phyloP scores from a whole-genome alignment of 2,329 filamentous ascomycete species.

The Endoconidiophora polonica region DNA sequence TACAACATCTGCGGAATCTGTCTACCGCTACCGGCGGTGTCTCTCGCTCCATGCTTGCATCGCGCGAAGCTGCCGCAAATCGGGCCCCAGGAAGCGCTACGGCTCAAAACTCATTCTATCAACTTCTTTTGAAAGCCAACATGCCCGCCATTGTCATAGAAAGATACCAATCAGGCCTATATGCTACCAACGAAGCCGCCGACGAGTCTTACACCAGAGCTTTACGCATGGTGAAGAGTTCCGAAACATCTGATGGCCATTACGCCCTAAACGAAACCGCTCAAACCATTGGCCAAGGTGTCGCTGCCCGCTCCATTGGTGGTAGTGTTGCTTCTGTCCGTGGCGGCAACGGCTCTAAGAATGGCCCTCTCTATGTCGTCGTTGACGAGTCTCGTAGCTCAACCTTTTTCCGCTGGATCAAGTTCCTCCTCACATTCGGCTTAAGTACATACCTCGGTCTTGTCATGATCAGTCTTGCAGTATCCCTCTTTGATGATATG shows the following conservation, averaged over 20 bases:
- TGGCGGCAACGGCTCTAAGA: slow-evolving; percentile 53
- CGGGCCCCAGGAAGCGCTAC: slow-evolving; percentile 76
- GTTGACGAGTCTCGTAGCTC: slow-evolving; percentile 77
- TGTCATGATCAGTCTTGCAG: slow-evolving; percentile 61
- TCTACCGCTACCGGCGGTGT: slow-evolving; percentile 28
- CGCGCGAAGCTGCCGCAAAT: slow-evolving; percentile 82
- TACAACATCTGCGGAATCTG: slow-evolving; percentile 11
- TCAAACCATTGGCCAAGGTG: slow-evolving; percentile 66
- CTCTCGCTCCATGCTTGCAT: slow-evolving; percentile 54
- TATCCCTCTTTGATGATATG: slow-evolving; percentile 47
- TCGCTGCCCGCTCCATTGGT: slow-evolving; percentile 54
- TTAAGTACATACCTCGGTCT: slow-evolving; percentile 66
- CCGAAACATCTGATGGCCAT: slow-evolving; percentile 12
- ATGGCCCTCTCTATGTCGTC: slow-evolving; percentile 82
- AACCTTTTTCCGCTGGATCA: slow-evolving; percentile 78
- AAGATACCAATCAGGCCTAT: slow-evolving; percentile 71
- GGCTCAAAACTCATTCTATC: slow-evolving; percentile 86
- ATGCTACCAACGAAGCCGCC: slow-evolving; percentile 62
- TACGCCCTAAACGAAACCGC: slow-evolving; percentile 31
- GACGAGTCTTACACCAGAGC: slow-evolving; percentile 52
- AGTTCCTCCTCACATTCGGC: slow-evolving; percentile 64
- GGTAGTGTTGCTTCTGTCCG: slow-evolving; percentile 43
- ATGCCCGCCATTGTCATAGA: slow-evolving; percentile 89
- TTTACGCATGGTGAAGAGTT: slow-evolving; percentile 13
- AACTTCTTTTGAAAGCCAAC: slow-evolving; percentile 74